Evolutionary conservation across 2,329 filamentous ascomycete genomes (phyloP), one percentile per base, ranked within the genome.

Genomic region (Neofusicoccum ribis): DNA sequence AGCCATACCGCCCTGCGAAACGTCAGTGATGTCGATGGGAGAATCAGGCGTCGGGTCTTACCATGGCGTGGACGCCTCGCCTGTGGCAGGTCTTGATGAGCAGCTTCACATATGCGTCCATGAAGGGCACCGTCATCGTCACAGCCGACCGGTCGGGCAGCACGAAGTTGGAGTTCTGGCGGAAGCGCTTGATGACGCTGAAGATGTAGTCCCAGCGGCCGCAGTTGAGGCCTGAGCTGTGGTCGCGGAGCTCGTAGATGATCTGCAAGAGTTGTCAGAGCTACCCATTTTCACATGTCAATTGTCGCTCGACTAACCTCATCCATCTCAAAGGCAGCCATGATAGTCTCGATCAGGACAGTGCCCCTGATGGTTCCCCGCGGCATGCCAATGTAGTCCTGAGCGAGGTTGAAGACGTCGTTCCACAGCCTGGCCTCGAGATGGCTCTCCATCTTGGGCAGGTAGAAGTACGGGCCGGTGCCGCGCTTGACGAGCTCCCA

Each of bases 201-300:
- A 99, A 99, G 82, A 99, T 98, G 85, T 99, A 99, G 78, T 99
- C 95, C 95, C 95, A 99, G 71, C 95, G 91, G 69, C 95, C 95
- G 81, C 95, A 98, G 88, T 99, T 99, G 75, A 99, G 88, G 54
- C 95, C 95, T 6, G 94, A 91, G 78, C 90, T 94, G 85, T 99
- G 95, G 77, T 98, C 94, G 67, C 95, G 91, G 71, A 99, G 89
- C 84, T 98, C 95, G 80, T 97, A 99, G 82, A 99, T 98, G 81
- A 99, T 98, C 88, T 84, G 65, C 4, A 47, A 20, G 15, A 5
- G 5, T 11, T 43, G 63, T 46, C 11, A 44, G 43, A 7, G 37
- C 14, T 1, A 15, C 41, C 12, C 11, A n/a, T 34, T 14, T 52
- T n/a, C 36, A 12, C 27, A 50, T 7, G 43, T 5, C 5, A 31